Conservation (phyloP, 257 asterid genomes). For the Jaltomata sinuosa region DNA sequence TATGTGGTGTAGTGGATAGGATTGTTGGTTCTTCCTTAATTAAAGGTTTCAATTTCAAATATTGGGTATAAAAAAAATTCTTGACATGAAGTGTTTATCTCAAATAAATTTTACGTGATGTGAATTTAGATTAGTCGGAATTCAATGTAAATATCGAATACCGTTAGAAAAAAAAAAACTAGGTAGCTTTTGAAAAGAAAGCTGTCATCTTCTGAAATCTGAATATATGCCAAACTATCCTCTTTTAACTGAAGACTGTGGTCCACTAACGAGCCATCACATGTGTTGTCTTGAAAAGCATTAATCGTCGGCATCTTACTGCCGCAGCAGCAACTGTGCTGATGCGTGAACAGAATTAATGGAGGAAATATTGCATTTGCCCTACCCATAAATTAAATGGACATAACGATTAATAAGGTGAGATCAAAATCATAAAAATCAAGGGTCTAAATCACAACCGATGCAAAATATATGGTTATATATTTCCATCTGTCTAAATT, state of each 20-base stretch:
- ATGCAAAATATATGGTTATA: neutral
- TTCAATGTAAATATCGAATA: too few species aligned
- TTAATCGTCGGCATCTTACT: neutral
- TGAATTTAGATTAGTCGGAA: neutral
- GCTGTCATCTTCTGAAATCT: neutral
- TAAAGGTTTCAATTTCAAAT: too few species aligned
- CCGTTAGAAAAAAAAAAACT: too few species aligned
- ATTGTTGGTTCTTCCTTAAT: too few species aligned
- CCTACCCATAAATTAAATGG: neutral
- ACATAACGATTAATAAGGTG: neutral
- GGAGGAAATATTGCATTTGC: neutral
- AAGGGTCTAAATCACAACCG: neutral
- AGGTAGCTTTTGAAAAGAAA: neutral
- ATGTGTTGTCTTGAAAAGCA: neutral
- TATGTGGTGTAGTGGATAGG: too few species aligned
- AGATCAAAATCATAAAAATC: neutral
- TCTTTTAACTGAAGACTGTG: neutral
- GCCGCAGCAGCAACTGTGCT: neutral
- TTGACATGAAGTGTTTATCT: too few species aligned
- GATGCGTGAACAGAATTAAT: neutral
- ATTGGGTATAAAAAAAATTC: too few species aligned
- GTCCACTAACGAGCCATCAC: neutral
- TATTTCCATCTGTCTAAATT: too few species aligned
- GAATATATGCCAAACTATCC: neutral
- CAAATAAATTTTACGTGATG: neutral